Conservation (phyloP, 2,329 filamentous ascomycete species). For the Diaporthe vexans region DNA sequence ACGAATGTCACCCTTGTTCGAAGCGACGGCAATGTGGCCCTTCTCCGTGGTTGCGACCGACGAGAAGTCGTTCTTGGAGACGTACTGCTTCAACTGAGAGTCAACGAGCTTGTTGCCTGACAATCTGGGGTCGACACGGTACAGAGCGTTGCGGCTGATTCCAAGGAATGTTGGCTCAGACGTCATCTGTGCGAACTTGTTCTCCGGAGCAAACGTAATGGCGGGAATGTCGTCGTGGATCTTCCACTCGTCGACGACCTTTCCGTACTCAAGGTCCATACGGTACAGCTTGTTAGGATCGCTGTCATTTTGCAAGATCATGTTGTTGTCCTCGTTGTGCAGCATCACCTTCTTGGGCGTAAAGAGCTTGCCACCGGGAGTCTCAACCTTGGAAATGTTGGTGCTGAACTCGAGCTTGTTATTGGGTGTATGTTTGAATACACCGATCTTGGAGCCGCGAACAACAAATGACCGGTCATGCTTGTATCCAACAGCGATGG, state of each 20-base stretch:
- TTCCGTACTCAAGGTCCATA: constrained; percentile 98
- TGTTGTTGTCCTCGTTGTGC: constrained; percentile 88
- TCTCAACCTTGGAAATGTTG: constrained; percentile 96
- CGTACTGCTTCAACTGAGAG: constrained; percentile 93
- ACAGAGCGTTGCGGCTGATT: constrained; percentile 92
- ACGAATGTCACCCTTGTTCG: constrained; percentile 96
- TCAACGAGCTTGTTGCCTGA: constrained; percentile 94
- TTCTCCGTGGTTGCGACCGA: constrained; percentile 95
- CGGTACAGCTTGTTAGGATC: constrained; percentile 94
- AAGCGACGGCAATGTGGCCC: constrained; percentile 96
- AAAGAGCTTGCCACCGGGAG: constrained; percentile 87
- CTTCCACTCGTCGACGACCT: constrained; percentile 99
- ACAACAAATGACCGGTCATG: constrained; percentile 98
- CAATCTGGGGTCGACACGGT: constrained; percentile 92
- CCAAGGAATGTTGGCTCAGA: constrained; percentile 95
- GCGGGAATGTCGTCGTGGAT: constrained; percentile 96
- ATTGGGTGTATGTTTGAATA: constrained; percentile 95
- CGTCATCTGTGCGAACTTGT: constrained; percentile 98
- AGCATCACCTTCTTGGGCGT: constrained; percentile 98
- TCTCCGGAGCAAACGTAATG: constrained; percentile 92
- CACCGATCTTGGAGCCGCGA: constrained; percentile 96
- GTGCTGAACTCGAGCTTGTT: constrained; percentile 96
- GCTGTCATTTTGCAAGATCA: constrained; percentile 86
- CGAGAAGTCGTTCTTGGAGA: constrained; percentile 97
- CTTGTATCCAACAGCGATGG: constrained; percentile 95